Base-by-base conservation (phyloP, 768 basidiomycete species). In the Tricholoma saponaceum region DNA sequence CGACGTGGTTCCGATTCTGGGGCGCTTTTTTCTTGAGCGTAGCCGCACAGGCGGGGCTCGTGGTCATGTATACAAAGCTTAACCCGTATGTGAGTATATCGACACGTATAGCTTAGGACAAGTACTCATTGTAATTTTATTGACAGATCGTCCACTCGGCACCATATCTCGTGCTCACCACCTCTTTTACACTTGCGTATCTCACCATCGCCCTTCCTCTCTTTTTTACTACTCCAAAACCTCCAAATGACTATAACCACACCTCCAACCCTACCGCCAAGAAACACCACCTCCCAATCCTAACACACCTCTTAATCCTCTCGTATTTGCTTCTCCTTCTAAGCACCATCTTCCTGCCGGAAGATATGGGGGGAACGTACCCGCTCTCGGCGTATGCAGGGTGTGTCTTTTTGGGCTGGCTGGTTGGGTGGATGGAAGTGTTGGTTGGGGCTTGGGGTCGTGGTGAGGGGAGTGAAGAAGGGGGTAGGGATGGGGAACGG, bases 321-420 rank as follows among this genome's bases (percentile, higher is more conserved):
- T 79, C 82, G 5, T 89, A 85, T 82, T 49, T 81, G 4, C 60
- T 84, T 2, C 78, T 87, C 9, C 66, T 87, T 5, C 55, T 75
- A 7, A 74, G 79, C 8, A 86, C 84, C 1, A 64, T 80, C 30
- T 62, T 73, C 14, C 65, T 84, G 30, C 73, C 72, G 10, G 60
- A 69, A 5, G 65, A 76, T 4, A 61, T 87, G 10, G 84, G 83
- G 0, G 81, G 83, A 0, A 66, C 80, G 16, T 90, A 89, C 67
- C 75, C 81, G 52, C 58, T 86, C 35, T 83, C 80, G 1, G 74
- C 74, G 9, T 84, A 83, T 77, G 78, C 88, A 54, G 62, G 70
- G 1, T 76, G 76, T 20, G 69, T 77, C 4, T 74, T 83, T 54
- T 61, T 84, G 1, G 83, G 76, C 2, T 70, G 76, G 30, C 52